Conservation (phyloP, 345 rosid species). For the Eucalyptus polybractea region DNA sequence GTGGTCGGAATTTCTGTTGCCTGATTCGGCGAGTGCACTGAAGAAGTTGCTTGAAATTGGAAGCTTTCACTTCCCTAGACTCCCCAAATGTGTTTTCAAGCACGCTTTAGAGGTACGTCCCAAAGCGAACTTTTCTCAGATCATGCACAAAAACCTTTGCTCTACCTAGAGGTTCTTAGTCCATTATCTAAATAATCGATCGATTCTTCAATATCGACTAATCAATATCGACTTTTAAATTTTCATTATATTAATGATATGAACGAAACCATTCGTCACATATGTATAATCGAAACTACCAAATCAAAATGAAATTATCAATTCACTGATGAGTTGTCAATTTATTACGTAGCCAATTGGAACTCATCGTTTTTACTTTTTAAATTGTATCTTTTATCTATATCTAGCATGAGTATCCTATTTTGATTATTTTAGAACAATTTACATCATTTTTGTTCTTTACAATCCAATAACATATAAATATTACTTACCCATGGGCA, state of each 20-base stretch:
- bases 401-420: neutral
- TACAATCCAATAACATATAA: no score
- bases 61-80: neutral
- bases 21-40: conserved; percentile 1
- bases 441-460: neutral
- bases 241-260: neutral
- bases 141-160: neutral
- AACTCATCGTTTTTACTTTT: neutral
- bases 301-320: neutral
- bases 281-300: neutral
- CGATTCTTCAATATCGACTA: neutral
- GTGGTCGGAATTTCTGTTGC: conserved; percentile 26
- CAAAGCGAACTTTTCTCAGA: neutral
- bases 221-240: neutral
- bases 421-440: neutral
- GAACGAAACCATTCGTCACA: neutral
- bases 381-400: neutral
- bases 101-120: conserved; percentile 10
- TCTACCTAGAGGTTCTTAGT: neutral
- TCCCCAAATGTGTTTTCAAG: conserved; percentile 7
- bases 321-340: neutral
- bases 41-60: neutral
- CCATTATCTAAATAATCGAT: neutral
- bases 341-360: neutral
- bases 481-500: no score